Evolutionary conservation across 2,329 filamentous ascomycete genomes (phyloP).

Genomic region (Beauveria sp.): DNA sequence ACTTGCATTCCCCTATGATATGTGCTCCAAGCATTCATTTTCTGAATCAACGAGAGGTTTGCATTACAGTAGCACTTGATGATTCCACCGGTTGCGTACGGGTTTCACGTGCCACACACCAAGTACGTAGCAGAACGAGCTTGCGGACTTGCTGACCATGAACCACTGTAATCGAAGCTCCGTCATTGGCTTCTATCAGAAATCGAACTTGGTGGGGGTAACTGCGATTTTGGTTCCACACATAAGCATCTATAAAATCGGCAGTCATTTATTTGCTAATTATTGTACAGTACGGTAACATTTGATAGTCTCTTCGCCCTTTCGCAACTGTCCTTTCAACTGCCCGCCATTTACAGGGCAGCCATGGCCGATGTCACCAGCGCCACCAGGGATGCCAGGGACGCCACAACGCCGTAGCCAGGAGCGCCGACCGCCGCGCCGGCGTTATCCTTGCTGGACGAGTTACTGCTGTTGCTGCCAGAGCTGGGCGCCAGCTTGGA

Average conservation of each 20-base stretch:
- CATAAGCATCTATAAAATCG: background rate
- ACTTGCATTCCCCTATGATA: background rate
- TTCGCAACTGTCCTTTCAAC: background rate
- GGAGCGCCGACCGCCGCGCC: constrained; percentile 29
- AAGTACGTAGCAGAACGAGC: background rate
- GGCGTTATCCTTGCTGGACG: constrained; percentile 12
- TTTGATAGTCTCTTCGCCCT: background rate
- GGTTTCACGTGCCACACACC: background rate
- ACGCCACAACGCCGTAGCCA: constrained; percentile 32
- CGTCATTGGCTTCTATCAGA: background rate
- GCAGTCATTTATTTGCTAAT: background rate
- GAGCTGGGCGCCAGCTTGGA: constrained; percentile 36
- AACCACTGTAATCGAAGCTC: background rate
- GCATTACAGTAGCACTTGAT: background rate
- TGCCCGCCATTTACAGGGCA: constrained; percentile 34
- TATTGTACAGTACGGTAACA: background rate
- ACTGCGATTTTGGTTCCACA: background rate
- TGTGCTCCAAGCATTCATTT: background rate
- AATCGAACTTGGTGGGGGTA: background rate
- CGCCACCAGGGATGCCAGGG: constrained; percentile 21
- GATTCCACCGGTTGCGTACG: background rate
- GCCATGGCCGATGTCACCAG: constrained; percentile 44
- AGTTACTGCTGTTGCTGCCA: constrained; percentile 14
- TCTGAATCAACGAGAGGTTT: background rate
- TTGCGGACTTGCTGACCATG: background rate